Evolutionary conservation across 129 eudicot species (phyloP).

Genomic region (Ambrosia artemisiifolia): DNA sequence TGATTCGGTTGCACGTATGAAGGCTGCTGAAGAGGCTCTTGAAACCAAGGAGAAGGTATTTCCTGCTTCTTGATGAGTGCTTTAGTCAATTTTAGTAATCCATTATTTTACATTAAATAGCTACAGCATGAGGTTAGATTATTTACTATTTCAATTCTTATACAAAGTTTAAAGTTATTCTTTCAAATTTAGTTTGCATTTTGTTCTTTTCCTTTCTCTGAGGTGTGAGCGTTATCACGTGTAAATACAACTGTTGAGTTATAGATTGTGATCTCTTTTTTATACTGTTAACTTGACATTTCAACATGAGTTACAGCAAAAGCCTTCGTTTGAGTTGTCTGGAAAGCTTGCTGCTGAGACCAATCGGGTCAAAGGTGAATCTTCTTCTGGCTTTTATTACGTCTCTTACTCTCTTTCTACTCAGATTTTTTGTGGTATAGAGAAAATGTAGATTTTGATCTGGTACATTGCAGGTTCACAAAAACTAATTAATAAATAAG

Average conservation of each 20-base stretch:
- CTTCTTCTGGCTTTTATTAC: neutral
- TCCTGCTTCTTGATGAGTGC: neutral
- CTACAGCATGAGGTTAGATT: neutral
- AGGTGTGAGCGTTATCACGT: conserved; percentile 13
- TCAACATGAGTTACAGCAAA: conserved; percentile 55
- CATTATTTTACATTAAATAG: neutral
- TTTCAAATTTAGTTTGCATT: neutral
- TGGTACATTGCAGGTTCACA: neutral
- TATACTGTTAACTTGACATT: conserved; percentile 2
- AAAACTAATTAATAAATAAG: neutral
- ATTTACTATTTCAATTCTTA: neutral
- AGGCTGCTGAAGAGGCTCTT: conserved; percentile 77
- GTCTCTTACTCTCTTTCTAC: neutral
- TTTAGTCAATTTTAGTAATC: neutral
- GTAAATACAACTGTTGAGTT: neutral
- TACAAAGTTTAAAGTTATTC: neutral
- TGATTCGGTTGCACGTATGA: conserved; percentile 84
- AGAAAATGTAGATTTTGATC: neutral
- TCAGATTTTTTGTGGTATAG: neutral
- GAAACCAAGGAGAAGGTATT: conserved; percentile 74
- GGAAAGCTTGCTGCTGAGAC: conserved; percentile 99
- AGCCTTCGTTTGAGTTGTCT: conserved; percentile 96
- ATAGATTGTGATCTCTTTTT: neutral
- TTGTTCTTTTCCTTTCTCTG: neutral
- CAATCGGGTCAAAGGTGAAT: conserved; percentile 84